Base-by-base conservation (phyloP, 192 early-diverging fungal species). In the Umbelopsis sp. region DNA sequence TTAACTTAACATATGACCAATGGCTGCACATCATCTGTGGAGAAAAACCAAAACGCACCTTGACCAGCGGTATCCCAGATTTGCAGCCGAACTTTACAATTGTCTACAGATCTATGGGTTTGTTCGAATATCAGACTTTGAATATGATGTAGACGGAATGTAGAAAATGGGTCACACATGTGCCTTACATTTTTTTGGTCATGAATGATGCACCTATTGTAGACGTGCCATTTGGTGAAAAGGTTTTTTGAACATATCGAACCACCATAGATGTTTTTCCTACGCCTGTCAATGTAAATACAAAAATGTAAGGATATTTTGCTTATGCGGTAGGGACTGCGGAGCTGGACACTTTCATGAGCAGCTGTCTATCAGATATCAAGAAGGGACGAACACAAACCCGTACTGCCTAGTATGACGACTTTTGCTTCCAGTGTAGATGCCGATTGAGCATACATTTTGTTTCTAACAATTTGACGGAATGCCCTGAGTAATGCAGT, bases 11-110 rank as follows among this genome's bases (percentile, higher is more conserved):
- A 61, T 61, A 61, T 61, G 55, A 61, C 55, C 55, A 5, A 27
- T 49, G 37, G 37, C 37, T 41, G 48, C 33, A 16, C 55, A 61
- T 61, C 55, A 16, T 25, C 55, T 15, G 55, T 35, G 30, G 27
- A 30, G 27, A 30, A 3, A 30, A 30, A 30, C 27, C 27, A 35
- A 30, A 91, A 74, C 46, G 92, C 82, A 69, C 88, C 88, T 78
- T 89, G 84, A 0, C 95, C 95, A 13, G 95, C 93, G 11, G 95
- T 97, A 77, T 98, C 96, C 97, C 91, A 92, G 61, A 92, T 90
- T 77, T 92, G 91, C 37, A 92, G 83, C 50, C 89, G 78, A 74
- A 90, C 89, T 80, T 90, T 90, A 78, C 89, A 92, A 58, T 87
- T 86, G 64, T 92, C 91, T 18, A 91, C 82, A 53, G 81, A 77